These are phyloP conservation scores for Pythium grandisporangium DNA, from an alignment of 352 stramenopile species.

Conservation along the genomic window DNA sequence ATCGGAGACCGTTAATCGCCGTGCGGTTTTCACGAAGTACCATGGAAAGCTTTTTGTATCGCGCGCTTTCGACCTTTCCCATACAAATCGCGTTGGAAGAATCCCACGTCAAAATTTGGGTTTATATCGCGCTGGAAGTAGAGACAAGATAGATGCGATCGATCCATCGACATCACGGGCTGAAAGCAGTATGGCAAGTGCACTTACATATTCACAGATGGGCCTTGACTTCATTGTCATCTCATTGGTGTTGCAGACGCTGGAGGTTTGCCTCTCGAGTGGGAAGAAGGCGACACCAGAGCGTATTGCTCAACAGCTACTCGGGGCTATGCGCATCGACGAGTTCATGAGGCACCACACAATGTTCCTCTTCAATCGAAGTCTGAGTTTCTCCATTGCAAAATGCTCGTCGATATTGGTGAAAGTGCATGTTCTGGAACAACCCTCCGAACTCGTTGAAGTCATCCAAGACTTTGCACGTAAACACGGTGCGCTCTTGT, in stretches of 20 bases:
- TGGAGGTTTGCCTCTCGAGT: constrained; percentile 80
- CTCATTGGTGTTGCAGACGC: constrained; percentile 61
- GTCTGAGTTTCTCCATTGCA: constrained; percentile 73
- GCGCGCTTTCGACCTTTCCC: constrained; percentile 70
- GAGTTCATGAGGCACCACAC: constrained; percentile 83
- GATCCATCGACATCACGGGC: constrained; percentile 30
- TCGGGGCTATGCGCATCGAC: constrained; percentile 78
- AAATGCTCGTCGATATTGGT: constrained; percentile 84
- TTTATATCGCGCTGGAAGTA: constrained; percentile 13
- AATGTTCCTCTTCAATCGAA: constrained; percentile 81
- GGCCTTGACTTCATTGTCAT: constrained; percentile 79
- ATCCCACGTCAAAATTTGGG: constrained; percentile 14
- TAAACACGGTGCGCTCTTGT: constrained; percentile 76
- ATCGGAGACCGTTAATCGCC: constrained; percentile 75
- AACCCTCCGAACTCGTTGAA: constrained; percentile 79
- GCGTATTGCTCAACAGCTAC: constrained; percentile 54
- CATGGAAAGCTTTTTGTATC: constrained; percentile 76
- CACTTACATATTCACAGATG: constrained; percentile 69
- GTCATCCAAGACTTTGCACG: constrained; percentile 79
- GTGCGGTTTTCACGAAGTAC: constrained; percentile 79
- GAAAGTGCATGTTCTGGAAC: constrained; percentile 81
- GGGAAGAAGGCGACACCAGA: constrained; percentile 81
- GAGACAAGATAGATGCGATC: constrained; percentile 6
- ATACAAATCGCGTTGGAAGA: constrained; percentile 61
- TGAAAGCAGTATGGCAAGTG: constrained; percentile 70